Percentiles rank a stretch among this genome's conserved stretches.
These are phyloP conservation scores for Ophiostoma tasmaniense DNA, from an alignment of 2,329 filamentous ascomycete genomes.

Conservation along the genomic window DNA sequence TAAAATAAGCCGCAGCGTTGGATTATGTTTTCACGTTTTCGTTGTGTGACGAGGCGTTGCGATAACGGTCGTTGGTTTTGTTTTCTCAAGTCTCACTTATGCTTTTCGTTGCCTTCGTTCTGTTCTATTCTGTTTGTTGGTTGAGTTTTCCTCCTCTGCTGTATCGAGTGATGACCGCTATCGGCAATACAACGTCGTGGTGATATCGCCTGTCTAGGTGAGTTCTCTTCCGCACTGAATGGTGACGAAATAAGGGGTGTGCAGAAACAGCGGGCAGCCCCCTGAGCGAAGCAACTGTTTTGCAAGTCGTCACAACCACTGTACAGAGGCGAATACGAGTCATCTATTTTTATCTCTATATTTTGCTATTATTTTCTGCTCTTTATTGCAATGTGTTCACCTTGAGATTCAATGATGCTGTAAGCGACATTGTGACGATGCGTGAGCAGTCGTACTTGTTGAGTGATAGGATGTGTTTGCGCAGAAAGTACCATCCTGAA, in stretches of 20 bases:
- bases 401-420: background rate
- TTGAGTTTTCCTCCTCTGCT: background rate
- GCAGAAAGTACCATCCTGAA: no score
- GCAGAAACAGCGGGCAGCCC: constrained; percentile 6
- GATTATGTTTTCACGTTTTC: background rate
- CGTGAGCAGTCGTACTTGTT: background rate
- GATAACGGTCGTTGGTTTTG: background rate
- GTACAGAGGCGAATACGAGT: background rate
- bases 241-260: background rate
- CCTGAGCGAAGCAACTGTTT: constrained; percentile 8
- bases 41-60: background rate
- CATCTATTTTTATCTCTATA: background rate
- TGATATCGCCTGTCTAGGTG: background rate
- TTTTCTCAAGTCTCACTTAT: background rate
- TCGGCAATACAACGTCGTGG: background rate
- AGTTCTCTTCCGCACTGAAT: background rate
- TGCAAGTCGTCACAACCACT: background rate
- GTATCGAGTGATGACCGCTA: background rate
- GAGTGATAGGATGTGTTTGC: background rate
- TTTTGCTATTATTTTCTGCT: background rate
- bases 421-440: background rate
- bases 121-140: background rate
- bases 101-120: background rate
- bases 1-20: background rate
- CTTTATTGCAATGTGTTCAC: background rate